A percentile compares a stretch with the other conserved stretches of the same genome.
Conservation (phyloP, 2,329 filamentous ascomycete genomes). For the Colletotrichum karsti region DNA sequence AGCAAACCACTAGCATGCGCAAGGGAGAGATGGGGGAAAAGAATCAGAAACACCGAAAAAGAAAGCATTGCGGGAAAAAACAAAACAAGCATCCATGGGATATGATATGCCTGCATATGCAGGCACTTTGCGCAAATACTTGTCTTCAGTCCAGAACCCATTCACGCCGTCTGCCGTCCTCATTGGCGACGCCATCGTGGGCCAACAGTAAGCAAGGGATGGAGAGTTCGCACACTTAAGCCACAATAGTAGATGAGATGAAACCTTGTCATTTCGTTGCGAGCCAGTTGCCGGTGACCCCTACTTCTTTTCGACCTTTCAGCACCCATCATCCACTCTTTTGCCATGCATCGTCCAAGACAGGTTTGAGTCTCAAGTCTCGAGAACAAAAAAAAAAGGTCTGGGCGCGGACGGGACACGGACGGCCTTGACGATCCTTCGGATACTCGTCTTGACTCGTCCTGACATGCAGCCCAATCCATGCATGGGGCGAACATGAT, state of each 20-base stretch:
- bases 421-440: conserved; percentile 22
- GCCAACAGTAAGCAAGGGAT: conserved; percentile 20
- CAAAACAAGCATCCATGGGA: not conserved
- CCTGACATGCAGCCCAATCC: conserved; percentile 21
- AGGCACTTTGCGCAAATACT: not conserved
- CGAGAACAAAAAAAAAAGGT: conserved; percentile 1
- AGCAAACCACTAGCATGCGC: not conserved
- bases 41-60: not conserved
- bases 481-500: conserved; percentile 14
- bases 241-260: conserved; percentile 8
- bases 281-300: conserved; percentile 1
- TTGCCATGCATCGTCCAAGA: conserved; percentile 18
- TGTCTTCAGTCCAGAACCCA: conserved; percentile 12
- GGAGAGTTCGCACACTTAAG: not conserved
- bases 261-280: conserved; percentile 27
- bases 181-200: not conserved
- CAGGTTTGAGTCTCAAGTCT: not conserved
- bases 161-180: not conserved
- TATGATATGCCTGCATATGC: not conserved
- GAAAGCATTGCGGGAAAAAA: not conserved
- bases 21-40: conserved; percentile 1
- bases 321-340: not conserved
- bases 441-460: conserved; percentile 9
- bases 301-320: not conserved
- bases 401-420: conserved; percentile 17